Evolutionary conservation across 257 asterid genomes (phyloP).

Genomic region (Fraxinus americana): DNA sequence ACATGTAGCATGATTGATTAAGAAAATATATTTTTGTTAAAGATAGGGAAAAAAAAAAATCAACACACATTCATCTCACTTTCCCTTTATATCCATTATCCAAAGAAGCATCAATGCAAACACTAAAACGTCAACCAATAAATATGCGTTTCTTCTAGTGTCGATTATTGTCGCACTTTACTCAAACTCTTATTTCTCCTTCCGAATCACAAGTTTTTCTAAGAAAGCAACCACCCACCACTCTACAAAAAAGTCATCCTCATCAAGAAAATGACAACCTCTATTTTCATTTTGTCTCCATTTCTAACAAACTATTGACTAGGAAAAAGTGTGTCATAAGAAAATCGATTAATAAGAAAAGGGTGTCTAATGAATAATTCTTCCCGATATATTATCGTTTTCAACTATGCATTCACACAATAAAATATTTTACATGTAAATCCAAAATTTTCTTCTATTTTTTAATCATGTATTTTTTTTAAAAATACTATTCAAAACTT

Average conservation of each 20-base stretch:
- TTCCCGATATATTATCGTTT: too few species aligned
- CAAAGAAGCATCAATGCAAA: neutral
- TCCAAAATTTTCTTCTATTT: too few species aligned
- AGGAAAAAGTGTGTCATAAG: neutral
- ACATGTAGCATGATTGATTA: too few species aligned
- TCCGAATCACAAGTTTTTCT: constrained; percentile 36
- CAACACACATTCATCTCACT: neutral
- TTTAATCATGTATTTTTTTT: too few species aligned
- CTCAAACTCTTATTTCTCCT: constrained; percentile 35
- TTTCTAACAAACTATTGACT: neutral
- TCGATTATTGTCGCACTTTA: constrained; percentile 40
- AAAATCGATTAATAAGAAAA: too few species aligned
- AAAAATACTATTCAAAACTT: too few species aligned
- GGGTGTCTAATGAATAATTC: too few species aligned
- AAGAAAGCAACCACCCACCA: constrained; percentile 40
- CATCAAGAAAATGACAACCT: constrained; percentile 37
- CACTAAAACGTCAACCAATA: neutral
- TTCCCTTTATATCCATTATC: neutral
- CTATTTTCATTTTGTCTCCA: constrained; percentile 17
- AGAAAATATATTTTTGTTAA: too few species aligned
- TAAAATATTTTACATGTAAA: too few species aligned
- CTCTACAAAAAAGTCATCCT: constrained; percentile 10
- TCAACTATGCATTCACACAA: too few species aligned
- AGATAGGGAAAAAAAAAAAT: too few species aligned
- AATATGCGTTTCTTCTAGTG: constrained; percentile 30